phyloP scores from a whole-genome alignment of 805 yeast species.

The Monosporozyma unispora region DNA sequence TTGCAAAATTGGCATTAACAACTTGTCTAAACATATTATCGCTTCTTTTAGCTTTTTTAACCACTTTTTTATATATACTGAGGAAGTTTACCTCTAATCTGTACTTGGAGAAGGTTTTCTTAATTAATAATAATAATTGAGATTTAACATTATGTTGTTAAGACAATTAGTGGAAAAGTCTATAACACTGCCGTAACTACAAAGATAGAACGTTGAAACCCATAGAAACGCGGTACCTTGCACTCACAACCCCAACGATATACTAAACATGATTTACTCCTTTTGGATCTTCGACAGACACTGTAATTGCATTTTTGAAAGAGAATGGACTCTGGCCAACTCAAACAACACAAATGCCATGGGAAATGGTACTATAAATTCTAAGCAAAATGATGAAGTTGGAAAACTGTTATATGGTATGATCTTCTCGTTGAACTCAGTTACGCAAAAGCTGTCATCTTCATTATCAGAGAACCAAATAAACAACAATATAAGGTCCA shows the following conservation, averaged over 20 bases:
- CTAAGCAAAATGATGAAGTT: conserved; percentile 53
- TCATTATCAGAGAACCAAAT: conserved; percentile 19
- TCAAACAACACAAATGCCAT: conserved; percentile 7
- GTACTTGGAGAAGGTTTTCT: no score
- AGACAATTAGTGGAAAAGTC: no score
- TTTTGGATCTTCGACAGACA: conserved; percentile 90
- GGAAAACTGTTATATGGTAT: conserved; percentile 83
- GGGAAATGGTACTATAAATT: conserved; percentile 35
- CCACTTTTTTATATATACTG: no score
- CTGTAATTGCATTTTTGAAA: conserved; percentile 75
- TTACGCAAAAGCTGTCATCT: conserved; percentile 46
- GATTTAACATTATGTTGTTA: background rate
- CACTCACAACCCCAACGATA: background rate
- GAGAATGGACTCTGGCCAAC: conserved; percentile 52
- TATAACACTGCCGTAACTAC: no score
- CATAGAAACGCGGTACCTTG: no score
- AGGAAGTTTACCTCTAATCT: no score
- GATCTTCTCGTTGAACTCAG: conserved; percentile 66
- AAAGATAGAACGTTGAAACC: no score
- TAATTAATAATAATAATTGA: no score
- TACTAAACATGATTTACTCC: conserved; percentile 44
- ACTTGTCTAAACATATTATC: background rate
- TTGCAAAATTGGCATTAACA: background rate
- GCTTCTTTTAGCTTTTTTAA: background rate
- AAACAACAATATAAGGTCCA: conserved; percentile 28